Evolutionary conservation across 2,329 filamentous ascomycete genomes (phyloP), one percentile per base, ranked within the genome.

Genomic region (Periconia sp.): DNA sequence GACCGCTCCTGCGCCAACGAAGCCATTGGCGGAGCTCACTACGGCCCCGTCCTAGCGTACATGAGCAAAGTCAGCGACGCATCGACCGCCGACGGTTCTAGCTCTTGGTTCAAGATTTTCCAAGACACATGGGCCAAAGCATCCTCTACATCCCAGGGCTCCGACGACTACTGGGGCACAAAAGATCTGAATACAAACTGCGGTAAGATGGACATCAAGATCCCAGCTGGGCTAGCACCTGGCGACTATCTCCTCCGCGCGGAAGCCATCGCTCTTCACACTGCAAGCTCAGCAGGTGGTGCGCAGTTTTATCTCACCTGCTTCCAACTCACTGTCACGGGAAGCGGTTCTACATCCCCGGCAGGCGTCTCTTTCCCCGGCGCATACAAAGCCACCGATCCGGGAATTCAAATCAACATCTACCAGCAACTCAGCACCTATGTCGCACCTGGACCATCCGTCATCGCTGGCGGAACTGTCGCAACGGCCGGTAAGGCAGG

Each of bases 381-480:
- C 30, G 73, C 84, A 16, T 86, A 86, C 76, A 81, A 73, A 46
- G 70, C 74, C 54, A 64, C 73, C 35, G 82, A 85, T 61, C 69
- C 79, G 5, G 83, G 83, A 43, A 81, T 86, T 56, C 56, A 75
- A 45, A 72, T 85, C 75, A 81, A 82, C 74, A 78, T 86, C 67
- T 39, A 85, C 74, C 57, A 69, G 39, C 57, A 64, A 8, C 46
- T 64, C 17, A 59, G 78, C 43, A 69, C 59, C 29, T 82, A 82
- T 60, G 52, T 59, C 16, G 80, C 81, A 30, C 79, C 79, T 16
- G 80, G 80, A 13, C 79, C 79, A 12, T 55, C 66, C 24, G 63
- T 73, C 23, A 59, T 67, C 32, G 38, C 56, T 13, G 65, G 61
- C 8, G 63, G 63, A 15, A 61, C 54, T 3, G 58, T 55, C 26